Percentiles rank a stretch among this genome's conserved stretches.
Evolutionary conservation across 83 land plant species (phyloP).

Genomic region (Larix sibirica): DNA sequence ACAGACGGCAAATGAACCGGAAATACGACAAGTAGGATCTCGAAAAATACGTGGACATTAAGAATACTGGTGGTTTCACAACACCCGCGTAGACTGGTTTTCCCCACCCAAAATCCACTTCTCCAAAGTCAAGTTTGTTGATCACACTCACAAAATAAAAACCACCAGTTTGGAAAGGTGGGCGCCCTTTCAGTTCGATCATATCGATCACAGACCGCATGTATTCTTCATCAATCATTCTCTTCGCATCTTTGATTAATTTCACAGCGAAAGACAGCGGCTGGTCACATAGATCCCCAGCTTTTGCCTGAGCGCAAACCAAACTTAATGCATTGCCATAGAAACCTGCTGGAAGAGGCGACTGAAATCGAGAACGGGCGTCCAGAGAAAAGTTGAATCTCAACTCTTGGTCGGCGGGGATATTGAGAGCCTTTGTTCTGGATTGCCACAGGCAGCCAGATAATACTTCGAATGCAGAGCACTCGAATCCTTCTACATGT

Average conservation of each 20-base stretch:
- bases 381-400: slow-evolving; percentile 30
- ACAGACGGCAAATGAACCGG: no score
- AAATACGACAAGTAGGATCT: no score
- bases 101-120: not conserved
- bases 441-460: slow-evolving; percentile 47
- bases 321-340: slow-evolving; percentile 50
- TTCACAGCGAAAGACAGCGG: slow-evolving; percentile 1
- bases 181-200: not conserved
- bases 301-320: slow-evolving; percentile 26
- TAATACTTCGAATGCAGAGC: slow-evolving; percentile 36
- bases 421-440: slow-evolving; percentile 40
- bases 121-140: not conserved
- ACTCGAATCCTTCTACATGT: not conserved
- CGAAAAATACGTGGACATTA: no score
- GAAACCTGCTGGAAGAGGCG: slow-evolving; percentile 34
- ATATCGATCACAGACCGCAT: not conserved
- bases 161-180: not conserved
- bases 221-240: not conserved
- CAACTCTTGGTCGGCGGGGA: slow-evolving; percentile 31
- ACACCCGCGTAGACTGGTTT: not conserved
- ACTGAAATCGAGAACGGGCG: slow-evolving; percentile 23
- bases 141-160: not conserved
- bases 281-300: slow-evolving; percentile 15
- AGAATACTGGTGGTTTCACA: no score
- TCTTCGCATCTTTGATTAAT: not conserved